Evolutionary conservation across 139 green algal genomes (phyloP), one percentile per base, ranked within the genome.

Genomic region (Haematococcus sp.): DNA sequence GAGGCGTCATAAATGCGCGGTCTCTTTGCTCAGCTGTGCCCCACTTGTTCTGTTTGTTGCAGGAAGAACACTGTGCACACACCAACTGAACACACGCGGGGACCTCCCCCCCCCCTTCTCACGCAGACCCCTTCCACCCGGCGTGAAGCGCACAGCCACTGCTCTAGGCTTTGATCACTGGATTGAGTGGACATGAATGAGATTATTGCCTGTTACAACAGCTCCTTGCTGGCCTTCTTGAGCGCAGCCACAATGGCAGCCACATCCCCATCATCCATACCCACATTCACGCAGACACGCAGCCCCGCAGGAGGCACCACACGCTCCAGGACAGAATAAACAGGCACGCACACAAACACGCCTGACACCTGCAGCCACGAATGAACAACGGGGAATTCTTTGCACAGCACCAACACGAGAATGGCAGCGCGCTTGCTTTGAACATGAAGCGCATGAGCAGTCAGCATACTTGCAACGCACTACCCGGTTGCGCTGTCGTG

Each of bases 251-350:
- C 87, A 3, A 86, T 85, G 13, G 75, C 67, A 0, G 71, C 23
- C 20, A 95, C 30, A 35, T 92, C 81, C 9, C 34, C 55, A 9
- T 68, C 67, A 7, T 70, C 27, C 13, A 95, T 80, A 3, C 35
- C 69, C 15, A 77, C 75, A 20, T 75, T 85, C 9, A 90, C 81
- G n/a, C 76, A 68, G 58, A 95, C 43, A 49, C 84, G 81, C 35
- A 92, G 64, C 40, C 71, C 82, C 54, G 80, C 78, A 4, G 80
- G 79, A 5, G 76, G 74, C n/a, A 68, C 31, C 19, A 51, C 31
- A 2, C 61, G 43, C 44, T 95, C 88, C 44, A 95, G 70, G 0
- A 61, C 49, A 28, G 84, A 87, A 55, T 91, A 86, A 19, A 80
- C 72, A 23, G 84, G 65, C 27, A 89, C 79, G 1, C 69, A 46